These are phyloP conservation scores for Podospora didyma DNA, from an alignment of 495 filamentous ascomycete species.

Conservation along the genomic window DNA sequence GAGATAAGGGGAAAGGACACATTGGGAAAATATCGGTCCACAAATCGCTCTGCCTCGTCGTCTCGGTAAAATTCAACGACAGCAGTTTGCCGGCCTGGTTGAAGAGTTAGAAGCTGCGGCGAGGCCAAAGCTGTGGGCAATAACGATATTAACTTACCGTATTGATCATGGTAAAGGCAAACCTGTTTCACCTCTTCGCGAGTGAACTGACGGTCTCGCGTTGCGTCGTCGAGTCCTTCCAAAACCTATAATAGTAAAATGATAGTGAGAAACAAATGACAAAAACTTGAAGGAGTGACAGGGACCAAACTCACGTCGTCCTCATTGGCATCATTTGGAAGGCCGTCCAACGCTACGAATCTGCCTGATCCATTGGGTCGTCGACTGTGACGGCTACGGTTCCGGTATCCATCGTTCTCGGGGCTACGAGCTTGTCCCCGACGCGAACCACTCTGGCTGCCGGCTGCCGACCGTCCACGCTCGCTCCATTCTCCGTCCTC, in stretches of 20 bases:
- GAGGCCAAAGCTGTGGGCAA: background rate
- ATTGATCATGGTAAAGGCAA: constrained; percentile 19
- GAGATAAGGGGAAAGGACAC: constrained; percentile 43
- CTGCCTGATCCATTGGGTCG: constrained; percentile 6
- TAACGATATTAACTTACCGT: constrained; percentile 18
- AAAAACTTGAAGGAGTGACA: background rate
- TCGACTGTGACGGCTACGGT: background rate
- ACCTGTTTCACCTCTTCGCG: constrained; percentile 26
- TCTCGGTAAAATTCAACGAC: constrained; percentile 35
- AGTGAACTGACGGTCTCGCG: constrained; percentile 23
- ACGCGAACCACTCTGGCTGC: background rate
- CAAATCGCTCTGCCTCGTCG: constrained; percentile 57
- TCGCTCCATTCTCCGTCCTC: background rate
- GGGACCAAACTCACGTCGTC: constrained; percentile 20
- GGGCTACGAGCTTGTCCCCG: background rate
- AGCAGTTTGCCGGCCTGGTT: constrained; percentile 29
- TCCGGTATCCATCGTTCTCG: background rate
- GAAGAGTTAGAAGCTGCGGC: background rate
- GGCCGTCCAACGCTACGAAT: constrained; percentile 17
- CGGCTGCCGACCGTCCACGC: background rate
- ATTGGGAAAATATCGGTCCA: constrained; percentile 61
- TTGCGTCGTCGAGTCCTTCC: constrained; percentile 29
- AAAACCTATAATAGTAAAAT: constrained; percentile 15
- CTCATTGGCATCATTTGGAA: constrained; percentile 30
- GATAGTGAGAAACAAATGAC: background rate